Base-by-base conservation (phyloP, 805 yeast species). In the Saccharomycopsis sp. region DNA sequence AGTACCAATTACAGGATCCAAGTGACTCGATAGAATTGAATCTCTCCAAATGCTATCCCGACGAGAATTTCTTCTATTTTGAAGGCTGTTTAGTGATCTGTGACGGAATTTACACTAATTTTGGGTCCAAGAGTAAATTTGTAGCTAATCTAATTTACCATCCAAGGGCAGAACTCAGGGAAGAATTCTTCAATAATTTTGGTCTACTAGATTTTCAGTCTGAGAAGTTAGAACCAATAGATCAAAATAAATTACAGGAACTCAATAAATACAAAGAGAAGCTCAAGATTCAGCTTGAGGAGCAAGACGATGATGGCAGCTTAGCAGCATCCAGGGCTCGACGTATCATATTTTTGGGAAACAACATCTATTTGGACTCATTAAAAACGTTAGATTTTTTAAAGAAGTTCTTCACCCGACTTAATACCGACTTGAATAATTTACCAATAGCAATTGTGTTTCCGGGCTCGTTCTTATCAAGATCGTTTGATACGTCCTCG, bases 101-200 rank as follows among this genome's bases (percentile, higher is more conserved):
- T 56, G 96, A 90, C 67, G 99, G 99, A 17, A 82, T 89, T 17
- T 89, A 90, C 68, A 82, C 85, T 15, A 84, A 85, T 2, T 80
- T 83, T 17, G 83, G 85, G 1, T 69, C 68, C 12, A 66, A 66
- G 49, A 77, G 76, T 25, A 83, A 79, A 53, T 91, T 94, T 67
- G 83, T 86, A 63, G 96, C 87, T 0, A 78, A 87, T 29, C 79
- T 86, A 2, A 77, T 94, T 55, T 86, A 87, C 2, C 97, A 90
- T 60, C 98, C 99, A 2, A 91, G 94, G 0, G 86, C 90, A 2
- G 99, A 94, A 68, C 76, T 80, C 62, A 76, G 97, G 59, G 84
- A 78, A 7, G 70, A 67, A 0, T 78, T 96, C 0, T 67, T 84
- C 58, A 92, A 87, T 24, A 85, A 86, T 0, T 84, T 84, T 60